Base-by-base conservation (phyloP, 345 rosid genomes). In the Hibiscus mutabilis region DNA sequence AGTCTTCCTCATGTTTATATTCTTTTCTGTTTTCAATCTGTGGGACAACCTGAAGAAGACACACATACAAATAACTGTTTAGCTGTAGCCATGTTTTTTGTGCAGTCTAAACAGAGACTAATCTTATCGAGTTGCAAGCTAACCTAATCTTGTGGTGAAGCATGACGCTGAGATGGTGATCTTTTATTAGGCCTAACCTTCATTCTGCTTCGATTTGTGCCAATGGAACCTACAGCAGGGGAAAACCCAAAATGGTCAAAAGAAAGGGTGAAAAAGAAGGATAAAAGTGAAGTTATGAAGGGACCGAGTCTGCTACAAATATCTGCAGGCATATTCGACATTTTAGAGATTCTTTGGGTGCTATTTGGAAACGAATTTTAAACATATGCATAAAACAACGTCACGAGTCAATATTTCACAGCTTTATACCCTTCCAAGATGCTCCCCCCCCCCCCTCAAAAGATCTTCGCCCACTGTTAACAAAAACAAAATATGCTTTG, bases 71-170 rank as follows among this genome's bases (percentile, higher is more conserved):
- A 5, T 3, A 40, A 46, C 52, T 46, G 52, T 46, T 46, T 46
- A 46, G 52, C 46, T 33, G 27, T 52, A 16, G 47, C 40, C 40
- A 35, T 35, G 9, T 35, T 6, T 35, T 6, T 6, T n/a, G 8
- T 6, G 40, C 5, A 31, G 40, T 35, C 40, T 35, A 35, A 35
- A 35, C 40, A 35, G 8, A 35, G 37, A 33, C 1, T 35, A 35
- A 35, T 35, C 37, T 33, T 33, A 33, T 33, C 33, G 6, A 5
- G 37, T 40, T 9, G 44, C 25, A 55, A 55, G 25, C 59, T 55
- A 55, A 55, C 86, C 84, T 83, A 84, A 69, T 83, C 86, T 68
- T 76, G 71, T 2, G 75, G 78, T 15, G 77, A 55, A 68, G 76
- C 75, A 8, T 44, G 24, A 53, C 49, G 64, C 27, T 74, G 77